Conservation (phyloP, 306 rosid species). For the Pterocarpus santalinus region DNA sequence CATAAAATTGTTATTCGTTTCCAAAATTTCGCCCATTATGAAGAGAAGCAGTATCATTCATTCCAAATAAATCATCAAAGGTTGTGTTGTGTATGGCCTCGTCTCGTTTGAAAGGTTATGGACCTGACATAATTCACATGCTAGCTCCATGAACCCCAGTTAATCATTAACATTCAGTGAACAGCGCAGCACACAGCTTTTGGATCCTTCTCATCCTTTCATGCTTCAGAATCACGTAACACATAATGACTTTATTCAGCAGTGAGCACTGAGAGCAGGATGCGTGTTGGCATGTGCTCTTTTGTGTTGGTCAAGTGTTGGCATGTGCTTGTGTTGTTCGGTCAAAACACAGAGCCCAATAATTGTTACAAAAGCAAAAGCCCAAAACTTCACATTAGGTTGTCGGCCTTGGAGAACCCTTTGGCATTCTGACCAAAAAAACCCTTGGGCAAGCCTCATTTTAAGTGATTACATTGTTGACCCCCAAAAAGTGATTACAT, state of each 20-base stretch:
- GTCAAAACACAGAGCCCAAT: too few relatives aligned
- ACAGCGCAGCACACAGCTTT: not conserved
- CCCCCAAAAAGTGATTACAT: too few relatives aligned
- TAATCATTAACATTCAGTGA: constrained; percentile 39
- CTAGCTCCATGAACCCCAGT: constrained; percentile 2
- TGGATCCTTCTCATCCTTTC: not conserved
- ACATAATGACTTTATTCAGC: not conserved
- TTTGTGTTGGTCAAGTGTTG: not conserved
- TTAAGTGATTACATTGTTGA: too few relatives aligned
- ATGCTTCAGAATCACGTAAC: not conserved
- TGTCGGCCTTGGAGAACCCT: too few relatives aligned
- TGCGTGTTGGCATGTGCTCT: not conserved
- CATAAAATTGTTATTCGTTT: constrained; percentile 33
- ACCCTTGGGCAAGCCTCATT: too few relatives aligned
- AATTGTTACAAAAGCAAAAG: too few relatives aligned
- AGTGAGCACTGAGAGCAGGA: not conserved
- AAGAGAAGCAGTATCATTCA: constrained; percentile 6
- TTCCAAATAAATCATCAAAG: constrained; percentile 15
- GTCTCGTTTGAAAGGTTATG: constrained; percentile 28
- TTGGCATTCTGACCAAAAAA: too few relatives aligned
- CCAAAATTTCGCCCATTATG: not conserved
- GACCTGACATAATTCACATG: constrained; percentile 49
- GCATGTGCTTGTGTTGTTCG: not conserved
- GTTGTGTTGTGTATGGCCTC: constrained; percentile 21
- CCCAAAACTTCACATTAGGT: too few relatives aligned